These are phyloP conservation scores for Piper betle DNA, from an alignment of 164 flowering plant species.

Conservation along the genomic window DNA sequence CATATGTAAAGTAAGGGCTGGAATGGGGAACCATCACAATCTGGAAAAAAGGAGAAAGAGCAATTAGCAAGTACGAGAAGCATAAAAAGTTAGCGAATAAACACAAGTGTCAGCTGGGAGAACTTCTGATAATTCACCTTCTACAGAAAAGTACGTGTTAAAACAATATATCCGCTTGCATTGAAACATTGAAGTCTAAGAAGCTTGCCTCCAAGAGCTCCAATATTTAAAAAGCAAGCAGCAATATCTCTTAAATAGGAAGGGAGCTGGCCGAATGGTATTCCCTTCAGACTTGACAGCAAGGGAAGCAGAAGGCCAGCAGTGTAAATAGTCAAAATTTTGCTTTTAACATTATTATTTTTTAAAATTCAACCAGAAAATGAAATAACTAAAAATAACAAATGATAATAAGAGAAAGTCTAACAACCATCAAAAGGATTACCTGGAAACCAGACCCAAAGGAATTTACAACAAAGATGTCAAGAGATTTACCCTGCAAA, in stretches of 20 bases:
- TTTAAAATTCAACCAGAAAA: neutral
- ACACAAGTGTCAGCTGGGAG: neutral
- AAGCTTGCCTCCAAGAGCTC: slow-evolving; percentile 33
- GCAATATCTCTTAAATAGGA: slow-evolving; percentile 62
- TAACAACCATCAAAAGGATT: neutral
- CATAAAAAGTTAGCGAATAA: neutral
- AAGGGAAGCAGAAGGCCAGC: slow-evolving; percentile 72
- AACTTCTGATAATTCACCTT: neutral
- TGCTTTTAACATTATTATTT: slow-evolving; percentile 12
- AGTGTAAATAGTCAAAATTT: no score
- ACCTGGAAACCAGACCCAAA: slow-evolving; percentile 36
- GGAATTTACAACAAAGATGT: slow-evolving; percentile 29
- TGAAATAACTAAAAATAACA: neutral
- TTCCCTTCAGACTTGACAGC: slow-evolving; percentile 70
- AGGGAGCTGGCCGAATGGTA: slow-evolving; percentile 60
- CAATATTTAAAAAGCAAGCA: slow-evolving; percentile 67
- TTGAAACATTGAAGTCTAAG: neutral
- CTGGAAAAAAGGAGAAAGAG: slow-evolving; percentile 17
- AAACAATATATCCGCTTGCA: no score
- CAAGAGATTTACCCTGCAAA: slow-evolving; percentile 22
- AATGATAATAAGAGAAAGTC: neutral
- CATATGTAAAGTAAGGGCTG: slow-evolving; percentile 61
- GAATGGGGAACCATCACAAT: slow-evolving; percentile 74
- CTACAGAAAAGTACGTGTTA: neutral
- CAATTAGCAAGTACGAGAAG: neutral